Conservation (phyloP, 2,329 filamentous ascomycete genomes). For the Beauveria varroae region DNA sequence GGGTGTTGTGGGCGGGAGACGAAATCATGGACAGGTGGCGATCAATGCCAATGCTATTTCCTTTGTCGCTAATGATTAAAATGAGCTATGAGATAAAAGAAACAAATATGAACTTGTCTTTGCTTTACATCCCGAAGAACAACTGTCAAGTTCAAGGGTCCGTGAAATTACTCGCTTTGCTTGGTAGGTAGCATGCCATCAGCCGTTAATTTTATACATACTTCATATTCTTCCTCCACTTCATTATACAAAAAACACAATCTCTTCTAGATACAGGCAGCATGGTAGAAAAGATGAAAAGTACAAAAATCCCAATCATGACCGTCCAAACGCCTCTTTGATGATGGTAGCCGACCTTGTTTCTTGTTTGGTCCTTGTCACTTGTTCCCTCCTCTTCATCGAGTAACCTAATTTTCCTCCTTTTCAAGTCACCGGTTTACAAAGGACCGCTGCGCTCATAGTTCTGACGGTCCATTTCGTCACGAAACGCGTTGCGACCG, state of each 20-base stretch:
- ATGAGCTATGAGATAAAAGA: not conserved
- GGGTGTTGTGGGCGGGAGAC: too few relatives aligned
- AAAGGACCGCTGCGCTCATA: constrained; percentile 23
- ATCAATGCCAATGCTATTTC: not conserved
- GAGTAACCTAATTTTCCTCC: not conserved
- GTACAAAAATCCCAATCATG: not conserved
- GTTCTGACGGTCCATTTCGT: constrained; percentile 42
- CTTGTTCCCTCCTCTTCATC: not conserved
- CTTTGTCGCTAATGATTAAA: not conserved
- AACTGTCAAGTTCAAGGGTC: too few relatives aligned
- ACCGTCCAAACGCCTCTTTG: constrained; percentile 1
- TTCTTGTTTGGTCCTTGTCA: not conserved
- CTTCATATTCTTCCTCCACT: not conserved
- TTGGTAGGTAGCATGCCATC: not conserved
- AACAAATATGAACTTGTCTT: not conserved
- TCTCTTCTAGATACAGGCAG: not conserved
- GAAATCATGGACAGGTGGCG: not conserved
- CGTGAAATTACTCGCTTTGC: too few relatives aligned
- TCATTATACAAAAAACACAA: not conserved
- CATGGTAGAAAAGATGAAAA: not conserved
- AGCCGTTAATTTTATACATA: not conserved
- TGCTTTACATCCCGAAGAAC: too few relatives aligned
- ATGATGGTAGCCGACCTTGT: not conserved
- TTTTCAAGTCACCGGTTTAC: not conserved
- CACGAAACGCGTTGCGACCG: constrained; percentile 38